A percentile compares a stretch with the other conserved stretches of the same genome.
Conservation (phyloP, 1,139 yeast species). For the Lodderomyces theae region DNA sequence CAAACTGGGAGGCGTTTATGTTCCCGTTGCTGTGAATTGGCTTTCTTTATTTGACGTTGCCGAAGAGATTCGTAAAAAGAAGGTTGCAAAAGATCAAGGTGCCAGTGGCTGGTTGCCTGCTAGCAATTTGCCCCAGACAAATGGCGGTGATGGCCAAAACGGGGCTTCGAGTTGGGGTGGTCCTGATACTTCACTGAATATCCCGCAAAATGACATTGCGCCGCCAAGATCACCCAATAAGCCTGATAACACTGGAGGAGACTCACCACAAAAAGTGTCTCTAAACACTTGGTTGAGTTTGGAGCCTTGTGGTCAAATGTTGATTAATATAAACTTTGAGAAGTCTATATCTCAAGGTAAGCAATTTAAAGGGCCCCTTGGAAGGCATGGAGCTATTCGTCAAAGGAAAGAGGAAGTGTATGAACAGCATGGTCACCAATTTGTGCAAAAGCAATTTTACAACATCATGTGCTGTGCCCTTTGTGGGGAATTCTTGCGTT, state of each 20-base stretch:
- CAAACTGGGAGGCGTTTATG: conserved; percentile 57
- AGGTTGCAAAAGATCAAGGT: conserved; percentile 72
- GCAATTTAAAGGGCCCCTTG: conserved; percentile 68
- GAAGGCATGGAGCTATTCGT: conserved; percentile 98
- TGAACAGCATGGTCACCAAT: conserved; percentile 96
- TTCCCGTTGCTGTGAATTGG: conserved; percentile 96
- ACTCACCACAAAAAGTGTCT: conserved; percentile 30
- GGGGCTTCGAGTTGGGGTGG: background rate
- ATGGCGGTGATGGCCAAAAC: conserved; percentile 9
- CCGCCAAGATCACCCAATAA: conserved; percentile 9
- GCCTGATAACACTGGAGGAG: conserved; percentile 2
- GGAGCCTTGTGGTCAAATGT: conserved; percentile 92
- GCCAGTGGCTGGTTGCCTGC: conserved; percentile 90
- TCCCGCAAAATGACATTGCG: conserved; percentile 7
- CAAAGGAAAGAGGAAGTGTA: conserved; percentile 92
- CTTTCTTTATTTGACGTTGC: conserved; percentile 83
- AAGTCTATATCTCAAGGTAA: conserved; percentile 57
- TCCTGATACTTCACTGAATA: conserved; percentile 7
- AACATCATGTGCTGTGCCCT: conserved; percentile 96
- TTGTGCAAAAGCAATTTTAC: conserved; percentile 92
- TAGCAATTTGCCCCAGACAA: conserved; percentile 42
- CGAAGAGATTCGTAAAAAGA: conserved; percentile 89
- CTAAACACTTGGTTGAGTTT: conserved; percentile 86
- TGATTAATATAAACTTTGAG: conserved; percentile 74
- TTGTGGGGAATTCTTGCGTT: conserved; percentile 92